phyloP scores from a whole-genome alignment of 176 grass and related monocot genomes.

The Cocos nucifera region DNA sequence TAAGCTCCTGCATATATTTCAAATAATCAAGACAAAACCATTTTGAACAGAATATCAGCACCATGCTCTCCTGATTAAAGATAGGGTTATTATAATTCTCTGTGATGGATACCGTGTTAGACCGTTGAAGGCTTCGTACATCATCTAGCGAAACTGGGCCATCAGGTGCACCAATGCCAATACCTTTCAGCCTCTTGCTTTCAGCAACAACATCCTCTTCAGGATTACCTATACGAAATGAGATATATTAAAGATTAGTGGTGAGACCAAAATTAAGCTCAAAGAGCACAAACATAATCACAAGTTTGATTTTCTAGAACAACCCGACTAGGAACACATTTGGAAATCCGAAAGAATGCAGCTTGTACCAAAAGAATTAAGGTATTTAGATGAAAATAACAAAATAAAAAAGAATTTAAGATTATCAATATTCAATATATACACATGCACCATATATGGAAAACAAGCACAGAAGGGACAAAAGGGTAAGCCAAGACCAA shows the following conservation, averaged over 20 bases:
- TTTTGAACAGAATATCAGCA: conserved; percentile 5
- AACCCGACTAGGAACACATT: too few species aligned
- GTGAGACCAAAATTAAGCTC: neutral
- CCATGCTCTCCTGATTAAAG: neutral
- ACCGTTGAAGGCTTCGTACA: conserved; percentile 77
- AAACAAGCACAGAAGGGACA: too few species aligned
- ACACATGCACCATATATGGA: too few species aligned
- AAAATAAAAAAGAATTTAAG: too few species aligned
- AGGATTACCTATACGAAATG: conserved; percentile 3
- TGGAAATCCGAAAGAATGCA: too few species aligned
- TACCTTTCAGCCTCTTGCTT: conserved; percentile 86
- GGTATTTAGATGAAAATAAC: too few species aligned
- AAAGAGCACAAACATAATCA: neutral
- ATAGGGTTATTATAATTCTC: too few species aligned
- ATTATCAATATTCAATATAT: too few species aligned
- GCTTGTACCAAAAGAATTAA: too few species aligned
- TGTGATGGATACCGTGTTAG: conserved; percentile 61
- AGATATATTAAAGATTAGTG: neutral
- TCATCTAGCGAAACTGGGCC: conserved; percentile 93
- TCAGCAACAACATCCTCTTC: conserved; percentile 46
- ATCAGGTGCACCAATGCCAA: conserved; percentile 89
- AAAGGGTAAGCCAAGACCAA: too few species aligned
- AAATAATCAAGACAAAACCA: conserved; percentile 3
- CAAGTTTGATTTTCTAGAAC: neutral
- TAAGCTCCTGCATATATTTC: conserved; percentile 62